phyloP scores from a whole-genome alignment of 2,329 filamentous ascomycete species.

The Microcyclosporella mali region DNA sequence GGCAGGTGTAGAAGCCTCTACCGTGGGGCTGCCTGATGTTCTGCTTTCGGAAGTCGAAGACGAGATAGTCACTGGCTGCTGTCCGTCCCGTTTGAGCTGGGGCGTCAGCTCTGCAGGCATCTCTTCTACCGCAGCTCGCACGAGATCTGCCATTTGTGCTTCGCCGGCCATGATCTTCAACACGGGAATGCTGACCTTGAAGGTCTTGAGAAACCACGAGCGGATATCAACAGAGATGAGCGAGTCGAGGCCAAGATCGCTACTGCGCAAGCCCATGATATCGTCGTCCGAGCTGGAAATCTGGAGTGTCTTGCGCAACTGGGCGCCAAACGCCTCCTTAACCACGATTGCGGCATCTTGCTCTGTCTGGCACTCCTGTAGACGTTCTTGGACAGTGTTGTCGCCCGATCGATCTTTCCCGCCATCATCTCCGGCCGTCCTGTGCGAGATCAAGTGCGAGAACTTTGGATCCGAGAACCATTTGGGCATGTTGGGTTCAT shows the following conservation, averaged over 20 bases:
- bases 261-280: too few species aligned
- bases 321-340: neutral
- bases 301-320: neutral
- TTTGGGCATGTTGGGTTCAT: neutral
- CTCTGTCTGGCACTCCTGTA: too few species aligned
- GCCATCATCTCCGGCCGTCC: too few species aligned
- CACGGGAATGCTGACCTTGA: conserved; percentile 43
- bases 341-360: neutral
- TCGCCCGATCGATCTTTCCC: too few species aligned
- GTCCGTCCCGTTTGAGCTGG: too few species aligned
- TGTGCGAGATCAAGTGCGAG: neutral
- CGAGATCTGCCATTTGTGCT: neutral
- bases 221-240: conserved; percentile 38
- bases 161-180: conserved; percentile 35
- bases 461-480: neutral
- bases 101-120: too few species aligned
- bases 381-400: too few species aligned
- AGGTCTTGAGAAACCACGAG: conserved; percentile 45
- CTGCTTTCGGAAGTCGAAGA: too few species aligned
- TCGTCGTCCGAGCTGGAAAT: neutral
- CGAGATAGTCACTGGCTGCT: too few species aligned
- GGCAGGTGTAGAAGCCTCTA: too few species aligned
- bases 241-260: conserved; percentile 35
- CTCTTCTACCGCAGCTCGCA: too few species aligned
- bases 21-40: too few species aligned